Evolutionary conservation across 2,329 filamentous ascomycete genomes (phyloP).

Genomic region (Ciborinia camelliae): DNA sequence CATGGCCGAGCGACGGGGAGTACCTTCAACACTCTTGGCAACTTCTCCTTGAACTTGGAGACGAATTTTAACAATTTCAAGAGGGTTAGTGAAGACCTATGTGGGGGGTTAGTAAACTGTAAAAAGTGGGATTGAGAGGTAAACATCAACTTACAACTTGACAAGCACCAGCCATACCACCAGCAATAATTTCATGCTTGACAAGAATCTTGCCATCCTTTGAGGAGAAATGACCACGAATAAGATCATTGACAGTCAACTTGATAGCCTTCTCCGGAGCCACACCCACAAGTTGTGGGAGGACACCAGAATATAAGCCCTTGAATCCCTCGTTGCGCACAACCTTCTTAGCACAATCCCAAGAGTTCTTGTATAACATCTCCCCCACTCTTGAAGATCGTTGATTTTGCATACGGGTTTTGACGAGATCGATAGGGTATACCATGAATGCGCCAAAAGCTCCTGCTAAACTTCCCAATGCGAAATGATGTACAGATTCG

Average conservation of each 20-base stretch:
- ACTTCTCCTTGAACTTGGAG: conserved; percentile 97
- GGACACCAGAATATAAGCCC: conserved; percentile 89
- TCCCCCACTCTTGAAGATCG: conserved; percentile 77
- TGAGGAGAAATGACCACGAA: conserved; percentile 71
- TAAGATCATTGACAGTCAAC: conserved; percentile 94
- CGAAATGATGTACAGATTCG: conserved; percentile 87
- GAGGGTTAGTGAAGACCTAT: conserved; percentile 91
- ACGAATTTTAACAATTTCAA: conserved; percentile 99
- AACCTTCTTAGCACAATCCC: conserved; percentile 93
- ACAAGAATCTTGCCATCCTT: conserved; percentile 70
- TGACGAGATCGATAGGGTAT: conserved; percentile 97
- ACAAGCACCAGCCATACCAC: conserved; percentile 85
- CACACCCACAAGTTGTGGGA: conserved; percentile 93
- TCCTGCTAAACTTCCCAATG: conserved; percentile 82
- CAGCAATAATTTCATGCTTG: conserved; percentile 74
- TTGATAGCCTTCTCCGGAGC: conserved; percentile 99
- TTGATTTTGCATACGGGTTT: conserved; percentile 98
- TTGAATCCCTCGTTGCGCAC: conserved; percentile 85
- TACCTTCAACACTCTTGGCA: conserved; percentile 77
- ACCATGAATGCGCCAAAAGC: conserved; percentile 99
- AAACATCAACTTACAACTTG: conserved; percentile 73
- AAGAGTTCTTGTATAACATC: conserved; percentile 91
- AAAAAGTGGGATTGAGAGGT: background rate
- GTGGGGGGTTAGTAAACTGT: conserved; percentile 17
- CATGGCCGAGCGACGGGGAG: conserved; percentile 86